These are phyloP conservation scores for Amphirosellinia nigrospora DNA, from an alignment of 495 filamentous ascomycete species.

Conservation along the genomic window DNA sequence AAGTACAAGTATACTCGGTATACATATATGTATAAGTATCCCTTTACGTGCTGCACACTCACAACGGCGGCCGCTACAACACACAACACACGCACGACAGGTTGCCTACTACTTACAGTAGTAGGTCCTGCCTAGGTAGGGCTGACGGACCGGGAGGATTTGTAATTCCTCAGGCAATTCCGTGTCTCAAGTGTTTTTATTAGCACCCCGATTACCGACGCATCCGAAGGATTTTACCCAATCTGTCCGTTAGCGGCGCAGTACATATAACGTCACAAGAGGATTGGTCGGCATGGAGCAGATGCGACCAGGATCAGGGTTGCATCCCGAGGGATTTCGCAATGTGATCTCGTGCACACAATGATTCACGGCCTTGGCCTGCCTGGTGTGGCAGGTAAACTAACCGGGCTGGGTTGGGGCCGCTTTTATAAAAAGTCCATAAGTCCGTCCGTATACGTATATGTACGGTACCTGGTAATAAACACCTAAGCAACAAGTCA, in stretches of 20 bases:
- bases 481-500: neutral
- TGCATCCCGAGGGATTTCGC: constrained; percentile 8
- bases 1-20: neutral
- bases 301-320: constrained; percentile 12
- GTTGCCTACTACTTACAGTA: no score
- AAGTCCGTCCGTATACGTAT: no score
- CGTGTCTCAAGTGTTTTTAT: neutral
- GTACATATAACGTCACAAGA: constrained; percentile 8
- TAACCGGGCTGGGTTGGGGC: neutral
- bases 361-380: constrained; percentile 10
- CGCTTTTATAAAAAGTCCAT: constrained; percentile 1
- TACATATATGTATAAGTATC: neutral
- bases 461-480: neutral
- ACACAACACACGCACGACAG: no score
- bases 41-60: neutral
- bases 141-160: constrained; percentile 4
- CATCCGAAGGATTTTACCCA: constrained; percentile 23
- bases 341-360: constrained; percentile 1
- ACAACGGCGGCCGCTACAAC: neutral
- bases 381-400: constrained; percentile 3
- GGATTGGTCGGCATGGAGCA: constrained; percentile 17
- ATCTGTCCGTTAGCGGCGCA: constrained; percentile 19
- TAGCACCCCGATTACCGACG: constrained; percentile 16
- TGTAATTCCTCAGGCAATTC: constrained; percentile 22
- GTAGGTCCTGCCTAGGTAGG: neutral